These are phyloP conservation scores for Ramicandelaber brevisporus DNA, from an alignment of 192 early-diverging fungal genomes.

Conservation along the genomic window DNA sequence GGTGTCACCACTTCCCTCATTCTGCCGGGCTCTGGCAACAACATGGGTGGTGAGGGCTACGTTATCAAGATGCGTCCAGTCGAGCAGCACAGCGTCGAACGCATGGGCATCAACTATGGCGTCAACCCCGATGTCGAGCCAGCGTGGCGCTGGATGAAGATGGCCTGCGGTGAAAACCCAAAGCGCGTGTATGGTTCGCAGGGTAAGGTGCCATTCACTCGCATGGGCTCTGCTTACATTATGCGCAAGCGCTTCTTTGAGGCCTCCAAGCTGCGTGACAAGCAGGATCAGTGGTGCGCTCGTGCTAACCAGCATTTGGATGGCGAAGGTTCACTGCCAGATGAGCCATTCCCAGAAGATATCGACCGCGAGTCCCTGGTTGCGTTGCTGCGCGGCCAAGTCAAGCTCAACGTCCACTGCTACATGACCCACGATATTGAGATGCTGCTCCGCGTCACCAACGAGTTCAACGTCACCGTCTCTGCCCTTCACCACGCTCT, in stretches of 20 bases:
- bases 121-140: slow-evolving; percentile 9
- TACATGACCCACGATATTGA: slow-evolving; percentile 40
- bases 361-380: slow-evolving; percentile 29
- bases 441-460: slow-evolving; percentile 37
- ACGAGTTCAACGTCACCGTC: slow-evolving; percentile 51
- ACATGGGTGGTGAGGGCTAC: slow-evolving; percentile 55
- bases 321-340: slow-evolving; percentile 13
- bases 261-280: slow-evolving; percentile 14
- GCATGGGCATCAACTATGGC: slow-evolving; percentile 33
- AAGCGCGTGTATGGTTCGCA: slow-evolving; percentile 16
- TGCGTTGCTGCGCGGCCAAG: slow-evolving; percentile 36
- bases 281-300: slow-evolving; percentile 39
- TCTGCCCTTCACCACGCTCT: slow-evolving; percentile 54
- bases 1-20: slow-evolving; percentile 51
- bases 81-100: slow-evolving; percentile 22
- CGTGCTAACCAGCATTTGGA: slow-evolving; percentile 5
- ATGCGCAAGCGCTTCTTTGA: slow-evolving; percentile 26
- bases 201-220: slow-evolving; percentile 9
- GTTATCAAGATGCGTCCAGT: slow-evolving; percentile 31
- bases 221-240: too few relatives aligned
- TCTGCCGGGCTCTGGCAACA: slow-evolving; percentile 43
- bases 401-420: slow-evolving; percentile 45
- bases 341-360: slow-evolving; percentile 27
- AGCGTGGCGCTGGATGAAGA: slow-evolving; percentile 47
- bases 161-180: slow-evolving; percentile 65